Evolutionary conservation across 495 filamentous ascomycete species (phyloP), one percentile per base, ranked within the genome.

Genomic region (Neurospora cerealis): DNA sequence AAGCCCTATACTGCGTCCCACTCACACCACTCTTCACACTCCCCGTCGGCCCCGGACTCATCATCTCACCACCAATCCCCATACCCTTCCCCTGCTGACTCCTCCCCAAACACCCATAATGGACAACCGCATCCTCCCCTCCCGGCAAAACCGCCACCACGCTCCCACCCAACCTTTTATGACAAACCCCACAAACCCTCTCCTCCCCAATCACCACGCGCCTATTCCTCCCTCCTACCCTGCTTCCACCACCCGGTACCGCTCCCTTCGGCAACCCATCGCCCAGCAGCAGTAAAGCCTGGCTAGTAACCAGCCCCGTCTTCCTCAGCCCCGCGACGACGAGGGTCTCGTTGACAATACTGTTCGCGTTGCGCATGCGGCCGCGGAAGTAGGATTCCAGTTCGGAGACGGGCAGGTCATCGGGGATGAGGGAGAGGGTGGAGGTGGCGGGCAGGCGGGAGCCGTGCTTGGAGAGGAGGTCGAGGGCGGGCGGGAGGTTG

Each of bases 321-420:
- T 90, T 93, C 15, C 90, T 84, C 75, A 99, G 79, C 28, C 89
- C 89, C 2, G 90, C 89, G 28, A 92, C 88, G n/a, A 98, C 88
- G 21, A 90, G 86, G 38, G 88, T 89, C 80, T 97, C 92, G 73
- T 92, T 93, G 70, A 95, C 86, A 5, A 92, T 85, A 19, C 90
- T 90, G 76, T 92, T 97, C 21, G 93, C 93, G n/a, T 89, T 88
- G 39, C 96, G 91, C 78, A 98, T 97, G 28, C 94, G 89, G 32
- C 94, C 93, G 70, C 90, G 90, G 86, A 99, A 98, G 81, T 99
- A 99, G 13, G 90, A 91, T 78, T 95, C 93, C 5, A 99, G 90
- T 46, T 96, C 88, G 60, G 87, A 84, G 24, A 98, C 87, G 9
- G 93, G 90, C 5, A 98, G 86, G 6, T 87, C 81, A 72, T 93